phyloP scores from a whole-genome alignment of 306 rosid genomes.

The Vigna nakashimae region DNA sequence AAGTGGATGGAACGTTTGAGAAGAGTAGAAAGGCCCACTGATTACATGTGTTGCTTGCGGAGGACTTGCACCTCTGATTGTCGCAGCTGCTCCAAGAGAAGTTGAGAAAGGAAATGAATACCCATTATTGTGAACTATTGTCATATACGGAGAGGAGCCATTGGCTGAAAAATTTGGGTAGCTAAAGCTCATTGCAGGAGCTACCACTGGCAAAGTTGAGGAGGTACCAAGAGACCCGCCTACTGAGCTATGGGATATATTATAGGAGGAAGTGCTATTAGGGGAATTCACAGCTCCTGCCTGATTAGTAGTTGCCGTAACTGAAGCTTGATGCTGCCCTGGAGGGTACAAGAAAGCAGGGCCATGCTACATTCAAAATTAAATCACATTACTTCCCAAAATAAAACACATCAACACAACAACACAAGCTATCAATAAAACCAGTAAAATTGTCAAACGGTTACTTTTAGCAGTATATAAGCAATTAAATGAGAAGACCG shows the following conservation, averaged over 20 bases:
- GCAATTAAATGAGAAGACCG: constrained; percentile 39
- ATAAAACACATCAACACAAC: not conserved
- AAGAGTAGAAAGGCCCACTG: constrained; percentile 57
- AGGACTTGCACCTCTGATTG: constrained; percentile 52
- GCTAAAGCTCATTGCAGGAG: constrained; percentile 51
- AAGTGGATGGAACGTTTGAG: constrained; percentile 62
- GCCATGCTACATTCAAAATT: constrained; percentile 58
- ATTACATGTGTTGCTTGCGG: constrained; percentile 60
- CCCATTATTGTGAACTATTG: constrained; percentile 62
- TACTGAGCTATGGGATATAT: constrained; percentile 52
- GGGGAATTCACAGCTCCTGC: constrained; percentile 48
- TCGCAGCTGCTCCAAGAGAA: constrained; percentile 57
- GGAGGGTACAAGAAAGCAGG: constrained; percentile 54
- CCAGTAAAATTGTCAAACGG: constrained; percentile 19
- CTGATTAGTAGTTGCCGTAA: constrained; percentile 49
- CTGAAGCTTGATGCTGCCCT: constrained; percentile 59
- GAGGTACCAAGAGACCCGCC: constrained; percentile 52
- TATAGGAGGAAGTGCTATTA: constrained; percentile 46
- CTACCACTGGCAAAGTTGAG: constrained; percentile 57
- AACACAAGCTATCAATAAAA: constrained; percentile 10
- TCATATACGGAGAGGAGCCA: constrained; percentile 59
- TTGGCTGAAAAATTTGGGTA: constrained; percentile 53
- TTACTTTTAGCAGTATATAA: constrained; percentile 13
- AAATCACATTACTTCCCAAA: constrained; percentile 29
- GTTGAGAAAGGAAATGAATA: constrained; percentile 63